Base-by-base conservation (phyloP, 805 yeast species). In the Metschnikowia cerradonensis region DNA sequence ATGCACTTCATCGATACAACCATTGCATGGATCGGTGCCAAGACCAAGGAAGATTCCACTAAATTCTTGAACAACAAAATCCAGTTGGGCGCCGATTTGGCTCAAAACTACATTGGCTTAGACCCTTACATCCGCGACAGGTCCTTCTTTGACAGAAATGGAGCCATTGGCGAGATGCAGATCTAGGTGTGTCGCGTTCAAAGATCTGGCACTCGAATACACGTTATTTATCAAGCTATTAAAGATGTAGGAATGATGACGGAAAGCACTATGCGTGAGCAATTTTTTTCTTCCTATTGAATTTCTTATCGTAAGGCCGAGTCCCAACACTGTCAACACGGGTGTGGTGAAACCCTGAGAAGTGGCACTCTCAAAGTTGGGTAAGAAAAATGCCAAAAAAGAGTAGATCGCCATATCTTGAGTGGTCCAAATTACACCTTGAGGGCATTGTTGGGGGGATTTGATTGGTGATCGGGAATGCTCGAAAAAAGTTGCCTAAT, bases 11-110 rank as follows among this genome's bases (percentile, higher is more conserved):
- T 87, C 45, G 76, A 78, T 14, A 73, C 83, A 19, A 91, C 98
- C 0, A 77, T 81, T 35, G 73, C 76, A 52, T 94, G 99, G 98
- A 79, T 91, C 56, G 86, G 83, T 59, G 72, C 88, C n/a, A 73
- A 78, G 5, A 74, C 76, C 45, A 73, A 72, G 4, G 78, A 72
- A 41, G 81, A 78, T 10, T 78, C 82, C 40, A 70, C 71, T 14
- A 60, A 68, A 48, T 75, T 77, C 52, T 72, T 80, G 63, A 67
- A 74, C 22, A 83, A 81, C 49, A 84, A 83, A 65, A 73, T 81
- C 19, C 69, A 68, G 38, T 51, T 86, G 26, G 81, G 84, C 48
- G 68, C 67, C 41, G 70, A 79, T 52, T 62, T 92, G 46, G 72
- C 84, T 8, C 68, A 75, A 20, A 88, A 87, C 64, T 91, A 86